phyloP scores from a whole-genome alignment of 352 stramenopile species.

The Phytophthora macrochlamydospora region DNA sequence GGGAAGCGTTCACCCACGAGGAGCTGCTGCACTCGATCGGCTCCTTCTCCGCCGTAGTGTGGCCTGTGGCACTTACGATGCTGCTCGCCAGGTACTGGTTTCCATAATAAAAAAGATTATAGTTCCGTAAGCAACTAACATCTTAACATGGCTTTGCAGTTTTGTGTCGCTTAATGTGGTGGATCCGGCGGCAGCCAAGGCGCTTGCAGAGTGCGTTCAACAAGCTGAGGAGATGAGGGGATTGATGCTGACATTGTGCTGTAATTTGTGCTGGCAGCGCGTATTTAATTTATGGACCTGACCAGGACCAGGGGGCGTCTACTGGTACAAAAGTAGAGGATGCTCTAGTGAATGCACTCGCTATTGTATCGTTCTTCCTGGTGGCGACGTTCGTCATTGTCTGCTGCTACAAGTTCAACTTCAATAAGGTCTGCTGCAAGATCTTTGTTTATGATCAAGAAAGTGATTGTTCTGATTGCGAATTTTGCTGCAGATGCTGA shows the following conservation, averaged over 20 bases:
- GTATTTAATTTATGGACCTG: conserved; percentile 80
- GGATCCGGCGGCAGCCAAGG: conserved; percentile 72
- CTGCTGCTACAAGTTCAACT: conserved; percentile 92
- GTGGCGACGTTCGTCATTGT: conserved; percentile 92
- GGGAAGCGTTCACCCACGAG: conserved; percentile 73
- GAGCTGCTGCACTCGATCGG: conserved; percentile 86
- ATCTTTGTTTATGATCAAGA: not conserved
- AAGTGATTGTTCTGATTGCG: not conserved
- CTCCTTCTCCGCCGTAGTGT: conserved; percentile 85
- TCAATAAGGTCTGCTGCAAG: conserved; percentile 59
- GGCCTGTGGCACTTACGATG: conserved; percentile 83
- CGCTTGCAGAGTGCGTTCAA: conserved; percentile 66
- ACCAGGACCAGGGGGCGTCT: conserved; percentile 54
- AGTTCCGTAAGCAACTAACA: too few species aligned
- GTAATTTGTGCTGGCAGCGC: conserved; percentile 42
- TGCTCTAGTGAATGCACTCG: conserved; percentile 87
- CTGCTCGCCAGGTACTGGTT: conserved; percentile 66
- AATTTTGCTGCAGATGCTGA: conserved; percentile 53
- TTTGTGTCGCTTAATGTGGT: conserved; percentile 85
- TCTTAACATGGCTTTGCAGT: conserved; percentile 29
- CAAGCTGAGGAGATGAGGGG: not conserved
- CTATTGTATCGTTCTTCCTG: conserved; percentile 90
- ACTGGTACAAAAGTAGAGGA: conserved; percentile 74
- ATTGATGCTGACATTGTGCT: not conserved
- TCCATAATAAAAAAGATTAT: too few species aligned